A percentile compares a stretch with the other conserved stretches of the same genome.
Conservation (phyloP, 163 green algal genomes). For the Trebouxia gelatinosa region DNA sequence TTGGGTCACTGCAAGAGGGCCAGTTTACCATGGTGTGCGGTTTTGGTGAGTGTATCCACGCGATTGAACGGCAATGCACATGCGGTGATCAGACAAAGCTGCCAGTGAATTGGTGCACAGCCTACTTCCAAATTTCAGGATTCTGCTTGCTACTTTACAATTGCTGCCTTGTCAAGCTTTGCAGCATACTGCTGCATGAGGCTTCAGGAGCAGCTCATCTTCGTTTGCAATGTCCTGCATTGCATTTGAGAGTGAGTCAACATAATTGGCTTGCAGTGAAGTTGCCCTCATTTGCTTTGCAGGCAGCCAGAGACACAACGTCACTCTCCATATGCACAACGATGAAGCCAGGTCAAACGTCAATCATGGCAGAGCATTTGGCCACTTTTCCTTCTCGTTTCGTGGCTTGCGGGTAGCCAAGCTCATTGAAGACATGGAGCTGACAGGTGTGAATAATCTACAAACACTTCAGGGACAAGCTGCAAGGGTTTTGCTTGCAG, state of each 20-base stretch:
- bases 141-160: background rate
- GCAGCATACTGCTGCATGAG: background rate
- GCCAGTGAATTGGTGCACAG: background rate
- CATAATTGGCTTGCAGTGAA: no score
- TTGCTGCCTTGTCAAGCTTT: background rate
- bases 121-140: background rate
- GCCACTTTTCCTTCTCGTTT: conserved; percentile 10
- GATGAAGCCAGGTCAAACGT: conserved; percentile 4
- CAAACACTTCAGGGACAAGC: no score
- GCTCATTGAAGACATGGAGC: conserved; percentile 16
- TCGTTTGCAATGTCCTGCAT: background rate
- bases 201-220: background rate
- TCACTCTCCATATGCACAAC: background rate
- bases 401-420: conserved; percentile 17
- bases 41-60: background rate
- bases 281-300: background rate
- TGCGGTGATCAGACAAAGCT: background rate
- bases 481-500: no score
- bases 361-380: conserved; percentile 1
- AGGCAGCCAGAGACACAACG: background rate
- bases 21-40: conserved; percentile 14
- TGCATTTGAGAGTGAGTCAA: no score
- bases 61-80: background rate
- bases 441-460: no score
- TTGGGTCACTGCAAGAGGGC: conserved; percentile 1